A percentile compares a stretch with the other conserved stretches of the same genome.
These are phyloP conservation scores for Sphagnum tenellum DNA, from an alignment of 225 moss, liverwort and hornwort species.

Conservation along the genomic window DNA sequence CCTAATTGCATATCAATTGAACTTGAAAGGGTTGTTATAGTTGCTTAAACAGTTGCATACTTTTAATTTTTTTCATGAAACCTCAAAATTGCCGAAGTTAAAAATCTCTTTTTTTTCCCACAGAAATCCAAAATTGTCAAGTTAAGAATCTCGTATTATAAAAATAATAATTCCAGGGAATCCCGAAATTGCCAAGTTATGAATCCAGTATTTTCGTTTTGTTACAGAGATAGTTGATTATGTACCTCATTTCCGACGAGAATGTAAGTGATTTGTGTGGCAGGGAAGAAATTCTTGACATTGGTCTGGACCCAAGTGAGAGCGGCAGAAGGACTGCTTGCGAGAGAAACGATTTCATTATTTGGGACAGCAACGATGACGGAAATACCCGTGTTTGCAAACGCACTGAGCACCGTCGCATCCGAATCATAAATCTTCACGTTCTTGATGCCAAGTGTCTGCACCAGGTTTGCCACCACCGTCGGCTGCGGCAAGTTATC, in stretches of 20 bases:
- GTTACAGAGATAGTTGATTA: constrained; percentile 14
- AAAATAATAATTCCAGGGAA: too few species aligned
- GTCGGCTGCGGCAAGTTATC: constrained; percentile 48
- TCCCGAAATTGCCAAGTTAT: background rate
- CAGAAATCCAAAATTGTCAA: too few species aligned
- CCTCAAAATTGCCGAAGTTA: background rate
- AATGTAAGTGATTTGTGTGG: constrained; percentile 45
- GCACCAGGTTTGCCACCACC: constrained; percentile 35
- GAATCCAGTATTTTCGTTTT: constrained; percentile 3
- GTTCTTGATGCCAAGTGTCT: constrained; percentile 25
- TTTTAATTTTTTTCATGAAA: background rate
- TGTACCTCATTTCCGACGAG: constrained; percentile 62
- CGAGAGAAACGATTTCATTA: constrained; percentile 40
- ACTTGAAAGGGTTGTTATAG: too few species aligned
- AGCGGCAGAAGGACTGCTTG: constrained; percentile 21
- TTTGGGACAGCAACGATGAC: constrained; percentile 51
- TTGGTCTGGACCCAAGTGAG: constrained; percentile 60
- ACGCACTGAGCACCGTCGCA: constrained; percentile 32
- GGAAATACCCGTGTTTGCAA: constrained; percentile 34
- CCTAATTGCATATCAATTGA: too few species aligned
- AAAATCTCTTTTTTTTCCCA: background rate
- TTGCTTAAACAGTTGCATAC: too few species aligned
- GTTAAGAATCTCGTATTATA: background rate
- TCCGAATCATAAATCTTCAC: constrained; percentile 71
- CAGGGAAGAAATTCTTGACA: constrained; percentile 33